Base-by-base conservation (phyloP, 495 filamentous ascomycete genomes). In the Penicillium herquei region DNA sequence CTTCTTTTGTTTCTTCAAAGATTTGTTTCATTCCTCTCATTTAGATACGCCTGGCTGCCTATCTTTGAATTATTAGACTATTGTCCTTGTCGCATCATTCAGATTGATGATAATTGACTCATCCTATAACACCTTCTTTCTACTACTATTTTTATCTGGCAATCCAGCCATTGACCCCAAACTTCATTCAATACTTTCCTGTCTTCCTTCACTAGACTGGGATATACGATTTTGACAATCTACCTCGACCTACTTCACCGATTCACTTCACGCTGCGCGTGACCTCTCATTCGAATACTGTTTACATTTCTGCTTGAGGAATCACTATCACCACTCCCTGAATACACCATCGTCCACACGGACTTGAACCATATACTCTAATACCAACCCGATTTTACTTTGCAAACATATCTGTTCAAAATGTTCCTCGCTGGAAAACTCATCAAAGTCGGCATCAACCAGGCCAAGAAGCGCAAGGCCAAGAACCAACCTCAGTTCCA, bases 401-500 rank as follows among this genome's bases (percentile, higher is more conserved):
- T 35, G 32, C 1, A 17, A 30, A 39, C 39, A 41, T 39, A 57
- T 49, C 53, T 52, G 52, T 14, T 45, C 41, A 42, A 32, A 34
- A 48, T 39, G 46, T 73, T 73, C 62, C 33, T 73, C 47, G 58
- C 63, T 47, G 31, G 68, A 54, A 65, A 65, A 55, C 47, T 66
- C 57, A 51, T 72, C 46, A 64, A 66, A 58, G 37, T 69, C 40
- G 69, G 69, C 61, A 47, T 46, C 54, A 60, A 56, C 21, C 58
- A 68, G 54, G 61, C 64, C 61, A 72, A 73, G 54, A 69, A 72
- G 39, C 57, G 60, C 61, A 65, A 66, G 34, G 60, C 66, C 54
- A 68, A 66, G 21, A 71, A 69, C 34, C 34, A 48, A 35, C 54
- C 61, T 39, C 60, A 68, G 58, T 59, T 60, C 51, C 59, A 61